These are phyloP conservation scores for Tillandsia fasciculata DNA, from an alignment of 176 grass and related monocot genomes.

Conservation along the genomic window DNA sequence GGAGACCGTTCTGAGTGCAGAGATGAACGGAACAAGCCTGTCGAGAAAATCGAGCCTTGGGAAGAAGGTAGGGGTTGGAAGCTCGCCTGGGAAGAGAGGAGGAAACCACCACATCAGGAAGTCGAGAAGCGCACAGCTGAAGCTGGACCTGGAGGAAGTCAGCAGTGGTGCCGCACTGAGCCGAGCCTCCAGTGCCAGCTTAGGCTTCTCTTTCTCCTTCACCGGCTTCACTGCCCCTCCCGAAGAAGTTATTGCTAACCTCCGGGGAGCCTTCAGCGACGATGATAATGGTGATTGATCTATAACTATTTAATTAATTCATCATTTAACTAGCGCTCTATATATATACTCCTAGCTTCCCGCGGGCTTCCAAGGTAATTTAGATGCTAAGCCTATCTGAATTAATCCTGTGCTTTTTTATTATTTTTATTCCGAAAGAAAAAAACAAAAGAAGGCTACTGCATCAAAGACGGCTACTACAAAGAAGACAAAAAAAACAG, in stretches of 20 bases:
- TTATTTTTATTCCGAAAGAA: too few species aligned
- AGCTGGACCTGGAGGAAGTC: constrained; percentile 65
- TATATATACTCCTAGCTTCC: too few species aligned
- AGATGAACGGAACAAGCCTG: constrained; percentile 9
- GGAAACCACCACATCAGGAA: constrained; percentile 56
- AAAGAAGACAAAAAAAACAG: too few species aligned
- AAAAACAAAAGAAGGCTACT: too few species aligned
- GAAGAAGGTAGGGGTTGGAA: constrained; percentile 29
- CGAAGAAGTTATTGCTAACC: constrained; percentile 27
- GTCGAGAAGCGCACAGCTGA: constrained; percentile 74
- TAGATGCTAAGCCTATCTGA: too few species aligned
- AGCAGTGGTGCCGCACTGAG: constrained; percentile 68
- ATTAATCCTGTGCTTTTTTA: too few species aligned
- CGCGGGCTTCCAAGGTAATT: too few species aligned
- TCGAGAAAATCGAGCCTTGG: constrained; percentile 55
- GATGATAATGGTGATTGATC: constrained; percentile 39
- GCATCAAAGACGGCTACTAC: too few species aligned
- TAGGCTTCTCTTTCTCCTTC: constrained; percentile 95
- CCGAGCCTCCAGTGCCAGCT: constrained; percentile 93
- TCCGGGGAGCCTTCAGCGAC: constrained; percentile 40
- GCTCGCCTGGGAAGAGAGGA: constrained; percentile 18
- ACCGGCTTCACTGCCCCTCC: constrained; percentile 89
- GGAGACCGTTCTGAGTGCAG: constrained; percentile 47
- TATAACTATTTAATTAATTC: background rate
- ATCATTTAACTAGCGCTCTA: too few species aligned